Base-by-base conservation (phyloP, 1,284 basidiomycete species). In the Sanghuangporus sanghuang region DNA sequence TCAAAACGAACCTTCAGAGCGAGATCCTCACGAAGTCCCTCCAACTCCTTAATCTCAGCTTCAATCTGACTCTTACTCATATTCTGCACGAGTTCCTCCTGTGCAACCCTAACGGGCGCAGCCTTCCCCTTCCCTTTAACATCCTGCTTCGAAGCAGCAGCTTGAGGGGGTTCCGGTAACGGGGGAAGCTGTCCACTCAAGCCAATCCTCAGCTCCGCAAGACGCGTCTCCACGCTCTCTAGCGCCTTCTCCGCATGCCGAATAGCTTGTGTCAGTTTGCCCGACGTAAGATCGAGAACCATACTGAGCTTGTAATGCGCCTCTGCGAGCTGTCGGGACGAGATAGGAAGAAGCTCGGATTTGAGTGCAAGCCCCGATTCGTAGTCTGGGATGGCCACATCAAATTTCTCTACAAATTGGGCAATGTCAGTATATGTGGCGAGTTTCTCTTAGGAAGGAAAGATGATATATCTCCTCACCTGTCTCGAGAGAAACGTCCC, bases 281-380 rank as follows among this genome's bases (percentile, higher is more conserved):
- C 89, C 0, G 92, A 84, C 0, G 90, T 92, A 53, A 95, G 83
- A 74, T 96, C 94, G 44, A 95, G 85, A 6, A 91, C 93, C 69
- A 95, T 92, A 70, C 89, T 92, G 66, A 96, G 82, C 72, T 95
- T 94, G 73, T 94, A 96, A 73, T 95, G 93, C 2, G 88, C 91
- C 72, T 93, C 91, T 0, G 94, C 93, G 69, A 96, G 87, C 69
- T 93, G 89, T 54, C 94, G 87, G 8, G 93, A 94, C 11, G 89
- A 90, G 9, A 80, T 72, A 0, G 93, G 90, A 5, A 95, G 83
- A 23, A 95, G 79, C 11, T 82, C 77, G 32, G 76, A 73, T 73
- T 95, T 93, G 71, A 95, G 82, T 6, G 77, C 73, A 11, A 95
- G 82, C 0, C 88, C 91, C 0, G 85, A 81, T 56, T 84, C 83